These are phyloP conservation scores for Rhododendron molle DNA, from an alignment of 148 eudicot genomes.

Conservation along the genomic window DNA sequence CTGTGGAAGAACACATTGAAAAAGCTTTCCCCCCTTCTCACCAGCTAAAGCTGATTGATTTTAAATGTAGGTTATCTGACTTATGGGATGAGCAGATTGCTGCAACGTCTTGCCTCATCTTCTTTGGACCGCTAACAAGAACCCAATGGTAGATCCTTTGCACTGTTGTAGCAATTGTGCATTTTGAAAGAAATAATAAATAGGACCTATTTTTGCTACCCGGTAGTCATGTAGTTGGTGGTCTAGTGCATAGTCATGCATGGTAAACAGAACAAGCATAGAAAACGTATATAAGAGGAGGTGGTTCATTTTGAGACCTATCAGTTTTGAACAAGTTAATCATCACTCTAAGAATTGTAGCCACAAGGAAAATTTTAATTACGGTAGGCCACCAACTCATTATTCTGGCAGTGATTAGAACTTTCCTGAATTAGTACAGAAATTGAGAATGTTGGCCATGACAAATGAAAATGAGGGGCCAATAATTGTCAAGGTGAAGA, in stretches of 20 bases:
- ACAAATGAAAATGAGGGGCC: too few species aligned
- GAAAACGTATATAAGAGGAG: neutral
- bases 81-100: conserved; percentile 58
- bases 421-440: neutral
- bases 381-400: neutral
- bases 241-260: neutral
- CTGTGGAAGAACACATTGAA: neutral
- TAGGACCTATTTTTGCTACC: neutral
- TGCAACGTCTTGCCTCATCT: conserved; percentile 65
- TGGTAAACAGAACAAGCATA: neutral
- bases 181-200: neutral
- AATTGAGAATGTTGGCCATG: too few species aligned
- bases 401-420: too few species aligned
- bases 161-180: conserved; percentile 46
- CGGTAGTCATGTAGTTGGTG: neutral
- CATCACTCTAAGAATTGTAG: neutral
- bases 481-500: too few species aligned
- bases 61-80: conserved; percentile 45
- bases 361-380: neutral
- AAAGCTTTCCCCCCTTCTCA: conserved; percentile 11
- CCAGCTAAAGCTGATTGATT: conserved; percentile 80
- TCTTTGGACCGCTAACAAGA: conserved; percentile 60
- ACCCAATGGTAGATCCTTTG: conserved; percentile 61
- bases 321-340: neutral
- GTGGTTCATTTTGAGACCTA: neutral